Percentiles rank a stretch among this genome's conserved stretches.
Evolutionary conservation across 164 flowering plant species (phyloP).

Genomic region (Piper betle): DNA sequence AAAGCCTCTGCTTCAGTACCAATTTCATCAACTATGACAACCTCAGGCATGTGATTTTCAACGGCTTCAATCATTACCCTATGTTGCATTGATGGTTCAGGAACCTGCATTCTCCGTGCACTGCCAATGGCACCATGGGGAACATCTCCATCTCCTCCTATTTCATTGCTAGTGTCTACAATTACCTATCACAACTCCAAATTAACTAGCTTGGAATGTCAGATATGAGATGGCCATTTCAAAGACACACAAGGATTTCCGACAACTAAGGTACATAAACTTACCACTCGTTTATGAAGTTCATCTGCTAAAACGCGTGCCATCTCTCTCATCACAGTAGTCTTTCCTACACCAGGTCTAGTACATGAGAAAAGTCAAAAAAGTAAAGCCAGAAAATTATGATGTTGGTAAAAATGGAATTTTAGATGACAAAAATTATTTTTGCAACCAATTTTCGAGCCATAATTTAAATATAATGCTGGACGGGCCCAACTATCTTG

Average conservation of each 20-base stretch:
- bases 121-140: conserved; percentile 66
- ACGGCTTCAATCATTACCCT: conserved; percentile 72
- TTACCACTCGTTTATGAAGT: conserved; percentile 20
- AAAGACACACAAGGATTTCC: neutral
- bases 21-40: conserved; percentile 70
- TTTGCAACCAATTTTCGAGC: too few species aligned
- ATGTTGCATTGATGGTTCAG: conserved; percentile 57
- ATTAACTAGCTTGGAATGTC: conserved; percentile 1
- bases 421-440: too few species aligned
- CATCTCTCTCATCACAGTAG: conserved; percentile 66
- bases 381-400: neutral
- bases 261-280: neutral
- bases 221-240: neutral
- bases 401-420: too few species aligned
- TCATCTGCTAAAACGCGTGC: conserved; percentile 58
- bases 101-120: conserved; percentile 69
- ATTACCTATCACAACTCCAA: conserved; percentile 32
- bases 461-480: too few species aligned
- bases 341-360: conserved; percentile 78
- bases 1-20: conserved; percentile 61
- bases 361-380: neutral
- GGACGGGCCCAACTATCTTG: too few species aligned
- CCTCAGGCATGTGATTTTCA: conserved; percentile 79
- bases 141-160: conserved; percentile 69
- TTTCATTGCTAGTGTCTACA: conserved; percentile 75